These are phyloP conservation scores for Boletus pseudopeckii DNA, from an alignment of 768 basidiomycete genomes.

Conservation along the genomic window DNA sequence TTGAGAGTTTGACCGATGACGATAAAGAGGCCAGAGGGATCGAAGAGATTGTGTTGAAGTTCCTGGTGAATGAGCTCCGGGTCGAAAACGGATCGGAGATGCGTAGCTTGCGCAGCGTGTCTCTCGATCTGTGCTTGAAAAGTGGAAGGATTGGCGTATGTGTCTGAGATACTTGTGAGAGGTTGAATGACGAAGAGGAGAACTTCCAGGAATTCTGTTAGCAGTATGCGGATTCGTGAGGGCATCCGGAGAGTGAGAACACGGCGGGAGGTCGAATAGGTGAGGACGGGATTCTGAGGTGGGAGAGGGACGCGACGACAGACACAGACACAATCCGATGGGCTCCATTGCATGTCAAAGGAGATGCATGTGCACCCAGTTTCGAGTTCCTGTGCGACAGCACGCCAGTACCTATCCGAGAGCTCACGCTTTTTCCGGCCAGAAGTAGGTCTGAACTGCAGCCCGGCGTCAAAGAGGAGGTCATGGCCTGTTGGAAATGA, in stretches of 20 bases:
- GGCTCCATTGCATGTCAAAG: conserved; percentile 57
- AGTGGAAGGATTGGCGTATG: conserved; percentile 56
- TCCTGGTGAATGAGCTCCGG: conserved; percentile 80
- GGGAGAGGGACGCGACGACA: conserved; percentile 45
- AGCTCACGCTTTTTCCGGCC: conserved; percentile 68
- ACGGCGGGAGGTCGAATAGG: conserved; percentile 41
- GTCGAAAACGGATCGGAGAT: conserved; percentile 76
- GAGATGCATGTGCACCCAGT: conserved; percentile 83
- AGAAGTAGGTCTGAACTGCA: conserved; percentile 79
- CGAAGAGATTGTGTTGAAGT: conserved; percentile 70
- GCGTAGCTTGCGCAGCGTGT: conserved; percentile 59
- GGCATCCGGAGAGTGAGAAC: conserved; percentile 64
- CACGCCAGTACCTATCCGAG: conserved; percentile 82
- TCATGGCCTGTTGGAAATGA: conserved; percentile 63
- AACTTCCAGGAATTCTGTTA: conserved; percentile 76
- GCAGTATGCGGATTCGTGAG: conserved; percentile 65
- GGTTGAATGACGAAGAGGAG: conserved; percentile 84
- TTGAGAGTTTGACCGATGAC: conserved; percentile 81
- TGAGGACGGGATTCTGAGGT: conserved; percentile 39
- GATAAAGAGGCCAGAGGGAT: conserved; percentile 72
- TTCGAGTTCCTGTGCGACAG: conserved; percentile 74
- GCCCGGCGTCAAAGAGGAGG: conserved; percentile 80
- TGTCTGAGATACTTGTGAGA: conserved; percentile 56
- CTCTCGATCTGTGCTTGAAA: conserved; percentile 59
- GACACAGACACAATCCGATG: conserved; percentile 54